Conservation (phyloP, 306 rosid genomes). For the Glycine soja region DNA sequence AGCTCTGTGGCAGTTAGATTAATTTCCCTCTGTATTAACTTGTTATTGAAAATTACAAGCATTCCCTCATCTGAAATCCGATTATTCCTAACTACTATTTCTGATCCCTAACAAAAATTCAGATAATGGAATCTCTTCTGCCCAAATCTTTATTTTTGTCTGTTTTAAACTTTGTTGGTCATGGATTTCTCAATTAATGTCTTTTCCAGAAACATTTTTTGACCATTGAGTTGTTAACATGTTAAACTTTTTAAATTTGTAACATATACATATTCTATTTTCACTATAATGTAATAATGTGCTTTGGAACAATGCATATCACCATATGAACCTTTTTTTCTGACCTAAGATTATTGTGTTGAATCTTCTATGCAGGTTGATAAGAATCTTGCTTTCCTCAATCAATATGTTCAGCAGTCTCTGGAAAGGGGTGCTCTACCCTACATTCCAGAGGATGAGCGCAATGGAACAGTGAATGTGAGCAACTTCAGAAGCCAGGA, state of each 20-base stretch:
- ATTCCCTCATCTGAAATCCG: too few species aligned
- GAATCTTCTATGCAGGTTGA: slow-evolving; percentile 68
- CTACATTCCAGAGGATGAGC: slow-evolving; percentile 72
- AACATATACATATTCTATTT: background rate
- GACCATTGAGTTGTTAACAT: background rate
- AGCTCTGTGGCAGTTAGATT: too few species aligned
- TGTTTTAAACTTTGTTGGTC: slow-evolving; percentile 24
- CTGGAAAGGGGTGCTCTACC: slow-evolving; percentile 81
- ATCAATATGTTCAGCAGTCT: slow-evolving; percentile 65
- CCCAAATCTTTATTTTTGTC: background rate
- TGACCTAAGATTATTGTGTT: slow-evolving; percentile 8
- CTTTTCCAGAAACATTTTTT: too few species aligned
- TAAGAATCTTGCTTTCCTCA: slow-evolving; percentile 73
- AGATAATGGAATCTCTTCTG: slow-evolving; percentile 10
- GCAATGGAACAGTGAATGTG: slow-evolving; percentile 55
- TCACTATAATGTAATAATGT: background rate
- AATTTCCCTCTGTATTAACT: too few species aligned
- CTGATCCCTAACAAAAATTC: background rate
- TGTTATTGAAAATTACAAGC: too few species aligned
- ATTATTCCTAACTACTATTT: too few species aligned
- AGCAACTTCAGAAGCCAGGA: slow-evolving; percentile 65
- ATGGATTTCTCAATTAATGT: background rate
- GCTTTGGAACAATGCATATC: background rate
- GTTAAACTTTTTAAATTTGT: slow-evolving; percentile 3
- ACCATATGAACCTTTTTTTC: slow-evolving; percentile 9